Evolutionary conservation across 2,329 filamentous ascomycete species (phyloP), one percentile per base, ranked within the genome.

Genomic region (Dendryphion nanum): DNA sequence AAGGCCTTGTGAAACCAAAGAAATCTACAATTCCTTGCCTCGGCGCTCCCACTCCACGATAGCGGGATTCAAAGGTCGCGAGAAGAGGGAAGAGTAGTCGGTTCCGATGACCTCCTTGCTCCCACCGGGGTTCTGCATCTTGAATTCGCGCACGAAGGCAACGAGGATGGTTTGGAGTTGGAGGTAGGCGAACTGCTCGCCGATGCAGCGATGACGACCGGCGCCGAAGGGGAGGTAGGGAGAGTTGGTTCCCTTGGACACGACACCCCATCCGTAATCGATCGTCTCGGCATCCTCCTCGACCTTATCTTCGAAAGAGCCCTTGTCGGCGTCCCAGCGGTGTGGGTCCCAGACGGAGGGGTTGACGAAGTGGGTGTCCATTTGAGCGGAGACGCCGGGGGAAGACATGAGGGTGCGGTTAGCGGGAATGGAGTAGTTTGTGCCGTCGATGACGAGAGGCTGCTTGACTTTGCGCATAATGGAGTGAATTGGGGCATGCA

Each of bases 171-270:
- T 89, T 63, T 90, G 85, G 46, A 97, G 75, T 71, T 97, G 91
- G 41, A 94, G 77, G 63, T 94, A 95, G 52, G 91, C 91, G 66
- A 96, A 97, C 60, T 95, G 89, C 75, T 97, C 91, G 50, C 91
- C 91, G 60, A 97, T 96, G 70, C 91, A 97, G 50, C 91, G 78
- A 70, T 97, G 91, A 51, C 91, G 78, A 29, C 91, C 91, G 19
- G 90, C 91, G 41, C 91, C 91, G 61, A 97, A 97, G 2, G 91
- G 91, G 33, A 97, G 79, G 66, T 96, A 97, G 0, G 91, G 90
- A 36, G 86, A 94, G 42, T 81, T 81, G 12, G 88, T 84, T 39
- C 91, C 91, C 75, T 96, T 95, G 76, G 82, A 90, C 51, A 96
- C 86, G 35, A 95, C 74, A 45, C 91, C 91, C 67, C 95, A 96